A percentile compares a stretch with the other conserved stretches of the same genome.
Evolutionary conservation across 2,329 filamentous ascomycete genomes (phyloP).

Genomic region (Talaromyces sp.): DNA sequence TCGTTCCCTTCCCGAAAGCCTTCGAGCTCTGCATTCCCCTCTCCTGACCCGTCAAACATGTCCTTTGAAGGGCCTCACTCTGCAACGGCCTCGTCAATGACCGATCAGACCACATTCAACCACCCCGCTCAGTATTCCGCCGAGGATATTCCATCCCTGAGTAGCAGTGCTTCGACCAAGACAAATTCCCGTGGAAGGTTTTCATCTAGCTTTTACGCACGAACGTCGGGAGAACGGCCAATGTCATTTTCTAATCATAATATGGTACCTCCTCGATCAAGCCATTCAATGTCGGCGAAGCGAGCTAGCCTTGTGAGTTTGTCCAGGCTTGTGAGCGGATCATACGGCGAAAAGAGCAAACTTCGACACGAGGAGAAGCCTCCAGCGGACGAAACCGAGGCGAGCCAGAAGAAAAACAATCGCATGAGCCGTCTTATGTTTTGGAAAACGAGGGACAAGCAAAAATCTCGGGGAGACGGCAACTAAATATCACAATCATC

Average conservation of each 20-base stretch:
- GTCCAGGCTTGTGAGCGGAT: constrained; percentile 42
- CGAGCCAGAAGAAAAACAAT: constrained; percentile 39
- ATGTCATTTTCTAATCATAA: constrained; percentile 39
- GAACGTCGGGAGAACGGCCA: constrained; percentile 40
- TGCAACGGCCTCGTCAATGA: constrained; percentile 37
- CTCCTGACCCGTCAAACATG: constrained; percentile 38
- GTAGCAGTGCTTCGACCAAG: constrained; percentile 46
- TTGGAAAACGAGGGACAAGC: constrained; percentile 46
- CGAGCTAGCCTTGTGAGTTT: constrained; percentile 46
- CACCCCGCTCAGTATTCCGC: constrained; percentile 38
- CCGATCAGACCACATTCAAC: constrained; percentile 35
- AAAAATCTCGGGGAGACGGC: constrained; percentile 22
- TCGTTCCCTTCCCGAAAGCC: constrained; percentile 34
- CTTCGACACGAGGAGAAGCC: constrained; percentile 43
- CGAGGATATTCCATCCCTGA: constrained; percentile 48
- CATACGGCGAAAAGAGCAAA: constrained; percentile 42
- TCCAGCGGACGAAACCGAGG: constrained; percentile 34
- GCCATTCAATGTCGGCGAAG: constrained; percentile 38
- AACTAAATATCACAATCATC: not conserved
- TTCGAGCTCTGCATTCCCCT: constrained; percentile 41
- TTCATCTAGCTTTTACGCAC: constrained; percentile 39
- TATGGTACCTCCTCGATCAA: constrained; percentile 30
- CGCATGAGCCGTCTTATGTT: constrained; percentile 47
- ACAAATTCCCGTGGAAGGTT: constrained; percentile 40
- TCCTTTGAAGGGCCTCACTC: constrained; percentile 41